A percentile compares a stretch with the other conserved stretches of the same genome.
These are phyloP conservation scores for Sordaria brevicollis DNA, from an alignment of 495 filamentous ascomycete genomes.

Conservation along the genomic window DNA sequence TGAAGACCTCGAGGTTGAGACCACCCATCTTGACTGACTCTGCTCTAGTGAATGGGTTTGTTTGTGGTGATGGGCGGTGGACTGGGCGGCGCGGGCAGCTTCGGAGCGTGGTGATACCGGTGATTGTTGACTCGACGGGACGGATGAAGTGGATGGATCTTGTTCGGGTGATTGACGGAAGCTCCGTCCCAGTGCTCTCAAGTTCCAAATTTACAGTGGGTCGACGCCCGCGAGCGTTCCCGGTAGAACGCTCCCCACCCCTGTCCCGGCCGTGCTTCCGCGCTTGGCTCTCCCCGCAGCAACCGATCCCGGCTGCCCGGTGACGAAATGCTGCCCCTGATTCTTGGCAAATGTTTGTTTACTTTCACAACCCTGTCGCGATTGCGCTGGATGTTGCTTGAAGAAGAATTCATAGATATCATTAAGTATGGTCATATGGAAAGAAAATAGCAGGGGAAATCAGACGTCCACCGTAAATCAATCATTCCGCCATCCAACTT, in stretches of 20 bases:
- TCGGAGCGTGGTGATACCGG: background rate
- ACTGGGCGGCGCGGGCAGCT: background rate
- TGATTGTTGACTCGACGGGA: background rate
- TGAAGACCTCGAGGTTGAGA: slow-evolving; percentile 91
- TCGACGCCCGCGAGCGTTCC: background rate
- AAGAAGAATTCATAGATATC: background rate
- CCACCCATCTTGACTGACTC: slow-evolving; percentile 49
- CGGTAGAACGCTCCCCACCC: background rate
- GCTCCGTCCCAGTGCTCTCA: background rate
- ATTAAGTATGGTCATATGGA: background rate
- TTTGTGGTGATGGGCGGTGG: slow-evolving; percentile 14
- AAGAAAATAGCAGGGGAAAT: background rate
- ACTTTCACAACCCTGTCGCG: background rate
- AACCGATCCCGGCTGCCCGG: background rate
- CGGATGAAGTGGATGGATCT: background rate
- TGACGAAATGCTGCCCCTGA: background rate
- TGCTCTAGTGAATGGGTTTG: background rate
- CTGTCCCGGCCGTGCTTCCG: background rate
- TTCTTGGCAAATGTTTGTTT: background rate
- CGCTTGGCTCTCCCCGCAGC: background rate
- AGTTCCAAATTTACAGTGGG: slow-evolving; percentile 6
- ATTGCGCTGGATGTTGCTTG: background rate
- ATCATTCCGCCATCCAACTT: background rate
- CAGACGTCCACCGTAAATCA: background rate
- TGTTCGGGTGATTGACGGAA: background rate